Conservation (phyloP, 805 yeast species). For the Ogataea philodendri region DNA sequence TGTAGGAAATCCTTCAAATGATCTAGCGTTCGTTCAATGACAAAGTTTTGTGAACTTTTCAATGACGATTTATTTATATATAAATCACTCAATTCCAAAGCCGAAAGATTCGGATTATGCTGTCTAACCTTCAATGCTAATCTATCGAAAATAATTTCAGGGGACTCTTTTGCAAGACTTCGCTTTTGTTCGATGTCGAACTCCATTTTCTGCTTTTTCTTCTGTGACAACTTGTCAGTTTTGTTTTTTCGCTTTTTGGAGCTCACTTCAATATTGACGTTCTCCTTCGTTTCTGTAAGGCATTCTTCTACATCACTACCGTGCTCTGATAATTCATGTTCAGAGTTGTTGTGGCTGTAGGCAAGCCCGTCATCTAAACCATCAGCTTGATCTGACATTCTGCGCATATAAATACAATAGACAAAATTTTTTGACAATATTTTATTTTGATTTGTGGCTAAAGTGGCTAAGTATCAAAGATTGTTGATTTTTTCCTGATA, state of each 20-base stretch:
- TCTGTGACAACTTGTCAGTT: conserved; percentile 51
- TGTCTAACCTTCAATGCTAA: conserved; percentile 60
- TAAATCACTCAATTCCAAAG: conserved; percentile 69
- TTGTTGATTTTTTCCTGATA: conserved; percentile 5
- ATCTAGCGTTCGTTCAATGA: conserved; percentile 50
- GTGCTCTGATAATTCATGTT: conserved; percentile 26
- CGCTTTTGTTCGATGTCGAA: conserved; percentile 59
- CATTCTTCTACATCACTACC: conserved; percentile 22
- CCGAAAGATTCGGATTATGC: conserved; percentile 63
- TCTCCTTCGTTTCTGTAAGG: conserved; percentile 4
- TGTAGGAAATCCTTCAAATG: conserved; percentile 56
- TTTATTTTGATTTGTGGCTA: conserved; percentile 7
- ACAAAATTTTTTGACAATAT: conserved; percentile 1
- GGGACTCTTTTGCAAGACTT: conserved; percentile 49
- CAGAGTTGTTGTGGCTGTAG: conserved; percentile 64
- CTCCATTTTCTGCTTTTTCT: conserved; percentile 67
- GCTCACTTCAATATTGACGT: conserved; percentile 7
- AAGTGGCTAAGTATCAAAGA: conserved; percentile 1
- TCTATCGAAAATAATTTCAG: conserved; percentile 65
- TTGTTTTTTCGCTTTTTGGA: conserved; percentile 30
- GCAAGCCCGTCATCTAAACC: conserved; percentile 19
- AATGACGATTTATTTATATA: conserved; percentile 55
- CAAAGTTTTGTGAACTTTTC: conserved; percentile 60
- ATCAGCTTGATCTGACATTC: conserved; percentile 42
- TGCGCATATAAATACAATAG: not conserved